Evolutionary conservation across 495 filamentous ascomycete species (phyloP).

Genomic region (Cudoniella acicularis): DNA sequence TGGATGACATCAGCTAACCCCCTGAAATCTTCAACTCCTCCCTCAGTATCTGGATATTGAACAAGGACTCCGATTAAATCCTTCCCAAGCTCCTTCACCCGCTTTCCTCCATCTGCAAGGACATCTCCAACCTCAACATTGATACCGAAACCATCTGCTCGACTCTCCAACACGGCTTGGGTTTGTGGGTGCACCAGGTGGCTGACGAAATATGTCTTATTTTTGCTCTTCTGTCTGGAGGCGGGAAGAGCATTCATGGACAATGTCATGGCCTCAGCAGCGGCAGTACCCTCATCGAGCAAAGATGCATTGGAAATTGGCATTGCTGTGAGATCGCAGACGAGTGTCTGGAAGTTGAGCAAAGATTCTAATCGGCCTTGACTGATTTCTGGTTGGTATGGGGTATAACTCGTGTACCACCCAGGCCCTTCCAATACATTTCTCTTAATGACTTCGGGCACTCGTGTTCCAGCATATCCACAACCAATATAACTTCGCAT

Average conservation of each 20-base stretch:
- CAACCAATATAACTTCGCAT: slow-evolving; percentile 73
- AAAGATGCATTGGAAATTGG: slow-evolving; percentile 92
- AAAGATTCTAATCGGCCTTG: slow-evolving; percentile 91
- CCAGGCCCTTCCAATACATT: slow-evolving; percentile 92
- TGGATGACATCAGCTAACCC: slow-evolving; percentile 74
- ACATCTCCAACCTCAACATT: slow-evolving; percentile 71
- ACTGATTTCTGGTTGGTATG: slow-evolving; percentile 97
- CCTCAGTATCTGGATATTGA: slow-evolving; percentile 92
- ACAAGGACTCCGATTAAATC: slow-evolving; percentile 87
- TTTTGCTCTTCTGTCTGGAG: slow-evolving; percentile 66
- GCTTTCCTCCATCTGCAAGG: slow-evolving; percentile 53
- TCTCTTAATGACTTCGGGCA: slow-evolving; percentile 89
- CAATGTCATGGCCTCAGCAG: slow-evolving; percentile 96
- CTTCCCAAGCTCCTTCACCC: slow-evolving; percentile 70
- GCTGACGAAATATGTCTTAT: slow-evolving; percentile 82
- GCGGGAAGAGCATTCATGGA: slow-evolving; percentile 73
- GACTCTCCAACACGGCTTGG: slow-evolving; percentile 76
- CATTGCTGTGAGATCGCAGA: slow-evolving; percentile 83
- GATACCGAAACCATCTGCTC: slow-evolving; percentile 93
- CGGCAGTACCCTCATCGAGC: slow-evolving; percentile 90
- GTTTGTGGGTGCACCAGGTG: slow-evolving; percentile 86
- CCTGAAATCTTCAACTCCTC: slow-evolving; percentile 73
- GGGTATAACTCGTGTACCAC: slow-evolving; percentile 99
- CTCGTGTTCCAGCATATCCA: slow-evolving; percentile 83
- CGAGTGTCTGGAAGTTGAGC: slow-evolving; percentile 95